A percentile compares a stretch with the other conserved stretches of the same genome.
phyloP scores from a whole-genome alignment of 2,329 filamentous ascomycete species.

The Penicillium sp. region DNA sequence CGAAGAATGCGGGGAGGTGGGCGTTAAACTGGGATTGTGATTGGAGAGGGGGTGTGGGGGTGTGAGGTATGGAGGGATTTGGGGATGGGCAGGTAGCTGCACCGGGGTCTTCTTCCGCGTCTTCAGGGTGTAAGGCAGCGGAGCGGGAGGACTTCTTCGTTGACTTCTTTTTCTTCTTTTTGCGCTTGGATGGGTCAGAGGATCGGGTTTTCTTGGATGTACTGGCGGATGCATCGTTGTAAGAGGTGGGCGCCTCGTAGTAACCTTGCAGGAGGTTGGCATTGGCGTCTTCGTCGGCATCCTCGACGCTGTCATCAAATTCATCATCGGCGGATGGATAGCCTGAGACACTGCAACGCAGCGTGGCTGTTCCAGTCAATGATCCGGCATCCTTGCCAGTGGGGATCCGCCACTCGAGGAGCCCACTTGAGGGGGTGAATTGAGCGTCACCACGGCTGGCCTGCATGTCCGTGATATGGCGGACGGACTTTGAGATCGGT shows the following conservation, averaged over 20 bases:
- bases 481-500: constrained; percentile 73
- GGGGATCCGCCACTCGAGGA: constrained; percentile 79
- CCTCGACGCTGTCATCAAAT: constrained; percentile 43
- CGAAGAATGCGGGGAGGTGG: constrained; percentile 23
- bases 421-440: constrained; percentile 69
- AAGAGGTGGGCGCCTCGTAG: constrained; percentile 44
- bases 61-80: constrained; percentile 22
- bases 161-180: constrained; percentile 40
- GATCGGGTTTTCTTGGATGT: constrained; percentile 27
- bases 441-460: constrained; percentile 78
- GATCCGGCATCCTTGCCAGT: constrained; percentile 67
- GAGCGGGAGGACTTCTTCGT: constrained; percentile 30
- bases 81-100: constrained; percentile 21
- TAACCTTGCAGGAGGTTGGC: constrained; percentile 47
- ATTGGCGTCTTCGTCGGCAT: constrained; percentile 31
- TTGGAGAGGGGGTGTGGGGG: constrained; percentile 19
- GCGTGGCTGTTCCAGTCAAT: constrained; percentile 65
- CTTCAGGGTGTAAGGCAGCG: constrained; percentile 17
- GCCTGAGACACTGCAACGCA: constrained; percentile 79
- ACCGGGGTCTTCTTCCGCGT: constrained; percentile 15
- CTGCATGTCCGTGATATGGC: constrained; percentile 78
- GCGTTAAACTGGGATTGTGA: constrained; percentile 15
- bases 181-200: constrained; percentile 31
- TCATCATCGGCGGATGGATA: constrained; percentile 51
- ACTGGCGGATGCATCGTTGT: constrained; percentile 23